Percentiles rank a stretch among this genome's conserved stretches.
Evolutionary conservation across 73 alveolate genomes (phyloP).

Genomic region (Urostyla sp.): DNA sequence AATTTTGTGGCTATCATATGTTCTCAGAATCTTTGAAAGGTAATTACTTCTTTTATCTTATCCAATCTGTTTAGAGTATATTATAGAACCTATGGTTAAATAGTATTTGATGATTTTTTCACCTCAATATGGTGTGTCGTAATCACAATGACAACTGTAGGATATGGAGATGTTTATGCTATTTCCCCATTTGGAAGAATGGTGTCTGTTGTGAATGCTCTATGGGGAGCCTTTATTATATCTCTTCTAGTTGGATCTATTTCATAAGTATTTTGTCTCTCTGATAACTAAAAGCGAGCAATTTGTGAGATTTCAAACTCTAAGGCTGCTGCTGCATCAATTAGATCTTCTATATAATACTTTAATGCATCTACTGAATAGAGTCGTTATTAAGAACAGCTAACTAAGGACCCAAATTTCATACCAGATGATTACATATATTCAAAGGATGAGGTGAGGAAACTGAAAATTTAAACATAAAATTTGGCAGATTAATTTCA

Average conservation of each 20-base stretch:
- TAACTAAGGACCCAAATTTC: background rate
- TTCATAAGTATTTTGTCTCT: conserved; percentile 33
- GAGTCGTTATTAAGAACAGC: background rate
- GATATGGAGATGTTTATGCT: conserved; percentile 84
- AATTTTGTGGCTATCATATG: conserved; percentile 60
- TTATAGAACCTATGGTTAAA: conserved; percentile 26
- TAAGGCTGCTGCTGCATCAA: conserved; percentile 28
- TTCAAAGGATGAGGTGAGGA: background rate
- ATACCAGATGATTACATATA: background rate
- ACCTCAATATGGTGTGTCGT: conserved; percentile 71
- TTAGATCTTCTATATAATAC: conserved; percentile 14
- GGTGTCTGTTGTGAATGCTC: conserved; percentile 57
- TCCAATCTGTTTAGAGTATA: background rate
- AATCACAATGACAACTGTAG: conserved; percentile 80
- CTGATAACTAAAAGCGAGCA: conserved; percentile 21
- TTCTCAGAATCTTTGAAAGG: conserved; percentile 63
- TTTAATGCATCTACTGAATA: conserved; percentile 14
- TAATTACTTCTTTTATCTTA: background rate
- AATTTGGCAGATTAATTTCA: background rate
- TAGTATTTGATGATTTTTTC: conserved; percentile 51
- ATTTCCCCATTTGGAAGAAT: conserved; percentile 72
- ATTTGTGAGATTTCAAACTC: conserved; percentile 30
- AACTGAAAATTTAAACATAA: conserved; percentile 1
- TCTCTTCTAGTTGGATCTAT: conserved; percentile 65
- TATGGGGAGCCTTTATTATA: conserved; percentile 74